Conservation (phyloP, 768 basidiomycete species). For the Tulasnella sp. region DNA sequence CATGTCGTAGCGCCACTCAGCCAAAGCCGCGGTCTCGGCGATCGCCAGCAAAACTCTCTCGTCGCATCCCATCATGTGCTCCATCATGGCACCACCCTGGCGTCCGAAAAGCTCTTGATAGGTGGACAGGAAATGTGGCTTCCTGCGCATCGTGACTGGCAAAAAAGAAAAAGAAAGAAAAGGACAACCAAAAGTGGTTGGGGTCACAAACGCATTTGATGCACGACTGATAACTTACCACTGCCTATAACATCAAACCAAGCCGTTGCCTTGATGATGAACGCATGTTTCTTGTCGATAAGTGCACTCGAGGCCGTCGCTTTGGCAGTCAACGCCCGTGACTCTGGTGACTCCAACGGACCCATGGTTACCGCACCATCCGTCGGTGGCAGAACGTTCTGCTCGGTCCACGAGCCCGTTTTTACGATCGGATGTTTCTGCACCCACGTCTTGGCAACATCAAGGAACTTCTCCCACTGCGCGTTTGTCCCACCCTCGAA, state of each 20-base stretch:
- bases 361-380: not conserved
- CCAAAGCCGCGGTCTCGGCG: slow-evolving; percentile 58
- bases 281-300: slow-evolving; percentile 30
- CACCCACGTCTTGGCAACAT: slow-evolving; percentile 49
- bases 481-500: slow-evolving; percentile 63
- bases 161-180: not conserved
- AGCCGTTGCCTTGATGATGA: slow-evolving; percentile 73
- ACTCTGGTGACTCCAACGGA: not conserved
- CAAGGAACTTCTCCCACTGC: slow-evolving; percentile 56
- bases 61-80: slow-evolving; percentile 76
- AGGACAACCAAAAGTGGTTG: not conserved
- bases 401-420: slow-evolving; percentile 32
- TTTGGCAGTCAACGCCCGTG: not conserved
- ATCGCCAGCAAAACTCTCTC: slow-evolving; percentile 66
- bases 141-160: slow-evolving; percentile 26
- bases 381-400: not conserved
- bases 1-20: slow-evolving; percentile 48
- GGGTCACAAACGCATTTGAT: not conserved
- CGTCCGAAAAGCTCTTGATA: slow-evolving; percentile 46
- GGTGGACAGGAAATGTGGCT: slow-evolving; percentile 47
- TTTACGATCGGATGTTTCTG: slow-evolving; percentile 35
- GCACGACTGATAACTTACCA: slow-evolving; percentile 36
- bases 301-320: not conserved
- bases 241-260: slow-evolving; percentile 83
- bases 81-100: slow-evolving; percentile 50